Evolutionary conservation across 1,284 basidiomycete species (phyloP), one percentile per base, ranked within the genome.

Genomic region (Malassezia yamatoensis): DNA sequence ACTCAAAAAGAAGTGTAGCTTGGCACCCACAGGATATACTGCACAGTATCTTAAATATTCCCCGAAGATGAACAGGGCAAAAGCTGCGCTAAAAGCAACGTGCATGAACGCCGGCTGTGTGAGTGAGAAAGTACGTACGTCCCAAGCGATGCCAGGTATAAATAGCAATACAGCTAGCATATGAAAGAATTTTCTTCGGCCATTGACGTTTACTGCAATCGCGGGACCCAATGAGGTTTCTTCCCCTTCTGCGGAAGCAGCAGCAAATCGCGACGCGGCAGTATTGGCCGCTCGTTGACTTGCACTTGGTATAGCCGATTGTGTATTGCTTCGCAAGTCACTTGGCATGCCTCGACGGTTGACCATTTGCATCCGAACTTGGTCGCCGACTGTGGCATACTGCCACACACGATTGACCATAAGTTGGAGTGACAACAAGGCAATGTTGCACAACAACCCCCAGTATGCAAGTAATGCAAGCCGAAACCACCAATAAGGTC

Each of bases 151-250:
- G 0, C 90, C 91, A 4, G 94, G 94, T 40, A 94, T 78, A 72
- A 98, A 96, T 86, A 98, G 91, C 36, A 89, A 80, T 48, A 96
- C 90, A 0, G 93, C 90, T 35, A 98, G 79, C 13, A 84, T 88
- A 78, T 99, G 94, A 78, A 99, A 99, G 76, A 87, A 96, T 77
- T 99, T 99, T 54, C 94, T 81, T 52, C 93, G 81, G n/a, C 88
- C 88, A 74, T 99, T 98, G 60, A 96, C 78, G 41, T 86, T 84
- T 56, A 98, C 60, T 20, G 57, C 47, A 20, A 52, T 24, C 16
- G 38, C 36, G 1, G 55, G 50, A 4, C 50, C 48, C 15, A 58
- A 51, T 35, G 50, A 42, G 29, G 44, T 48, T 21, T 39, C 21
- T 33, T 48, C 44, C 16, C 40, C 38, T n/a, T 51, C 54, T 5